A percentile compares a stretch with the other conserved stretches of the same genome.
These are phyloP conservation scores for Erythrophleum ivorense DNA, from an alignment of 331 rosid genomes.

Conservation along the genomic window DNA sequence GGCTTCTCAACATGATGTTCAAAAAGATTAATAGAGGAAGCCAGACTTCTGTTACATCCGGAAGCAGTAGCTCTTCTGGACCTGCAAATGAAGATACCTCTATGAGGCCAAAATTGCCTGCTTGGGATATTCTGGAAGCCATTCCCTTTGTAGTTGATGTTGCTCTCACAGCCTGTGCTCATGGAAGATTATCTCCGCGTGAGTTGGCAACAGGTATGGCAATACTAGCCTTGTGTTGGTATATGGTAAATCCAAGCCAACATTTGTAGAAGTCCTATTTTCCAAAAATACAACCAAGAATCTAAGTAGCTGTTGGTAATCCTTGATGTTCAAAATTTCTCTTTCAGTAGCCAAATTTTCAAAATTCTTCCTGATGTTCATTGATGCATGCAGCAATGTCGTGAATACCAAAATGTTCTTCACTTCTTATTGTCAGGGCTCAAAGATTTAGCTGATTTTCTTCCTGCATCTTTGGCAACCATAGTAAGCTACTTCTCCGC, in stretches of 20 bases:
- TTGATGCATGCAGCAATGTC: not conserved
- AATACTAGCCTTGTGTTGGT: conserved; percentile 29
- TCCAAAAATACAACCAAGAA: not conserved
- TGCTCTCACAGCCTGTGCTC: conserved; percentile 95
- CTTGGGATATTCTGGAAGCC: conserved; percentile 98
- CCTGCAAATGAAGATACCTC: conserved; percentile 70
- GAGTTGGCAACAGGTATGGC: conserved; percentile 92
- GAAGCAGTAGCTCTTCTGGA: conserved; percentile 73
- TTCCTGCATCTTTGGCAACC: conserved; percentile 92
- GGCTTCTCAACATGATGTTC: conserved; percentile 83
- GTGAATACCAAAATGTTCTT: conserved; percentile 16
- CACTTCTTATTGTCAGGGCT: conserved; percentile 64
- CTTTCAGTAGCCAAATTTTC: not conserved
- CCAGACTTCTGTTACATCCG: conserved; percentile 80
- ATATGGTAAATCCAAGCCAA: conserved; percentile 1
- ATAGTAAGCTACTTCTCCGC: conserved; percentile 90
- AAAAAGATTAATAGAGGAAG: conserved; percentile 74
- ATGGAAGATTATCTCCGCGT: conserved; percentile 95
- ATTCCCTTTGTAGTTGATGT: conserved; percentile 94
- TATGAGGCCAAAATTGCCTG: conserved; percentile 84
- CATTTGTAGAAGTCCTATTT: not conserved
- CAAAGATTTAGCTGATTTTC: conserved; percentile 95
- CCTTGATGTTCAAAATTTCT: not conserved
- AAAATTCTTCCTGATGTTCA: not conserved
- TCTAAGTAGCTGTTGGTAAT: not conserved